Evolutionary conservation across 1,284 basidiomycete species (phyloP).

Genomic region (Ceratobasidium sp.): DNA sequence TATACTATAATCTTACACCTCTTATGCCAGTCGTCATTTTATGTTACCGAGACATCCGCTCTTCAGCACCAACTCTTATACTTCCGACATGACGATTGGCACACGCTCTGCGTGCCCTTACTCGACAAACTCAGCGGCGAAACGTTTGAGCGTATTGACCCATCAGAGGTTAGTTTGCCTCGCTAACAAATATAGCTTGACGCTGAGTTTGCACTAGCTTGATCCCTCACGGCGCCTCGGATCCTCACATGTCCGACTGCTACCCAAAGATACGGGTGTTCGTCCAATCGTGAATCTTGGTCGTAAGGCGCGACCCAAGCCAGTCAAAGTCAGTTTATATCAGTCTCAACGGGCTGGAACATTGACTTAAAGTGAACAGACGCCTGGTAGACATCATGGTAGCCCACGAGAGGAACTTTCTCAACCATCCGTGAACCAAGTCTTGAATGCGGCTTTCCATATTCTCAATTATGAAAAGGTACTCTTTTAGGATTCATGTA

Average conservation of each 20-base stretch:
- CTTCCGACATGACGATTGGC: constrained; percentile 96
- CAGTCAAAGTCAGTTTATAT: constrained; percentile 21
- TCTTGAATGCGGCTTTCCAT: constrained; percentile 83
- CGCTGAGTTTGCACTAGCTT: not conserved
- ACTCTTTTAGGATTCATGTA: constrained; percentile 27
- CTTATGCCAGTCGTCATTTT: constrained; percentile 82
- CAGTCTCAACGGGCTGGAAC: not conserved
- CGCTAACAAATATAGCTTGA: not conserved
- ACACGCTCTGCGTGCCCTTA: constrained; percentile 81
- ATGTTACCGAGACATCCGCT: constrained; percentile 90
- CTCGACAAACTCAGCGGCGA: constrained; percentile 72
- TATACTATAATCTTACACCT: not conserved
- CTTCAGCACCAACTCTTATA: constrained; percentile 90
- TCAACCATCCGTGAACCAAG: constrained; percentile 80
- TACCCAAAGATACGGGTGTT: constrained; percentile 95
- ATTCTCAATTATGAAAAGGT: constrained; percentile 90
- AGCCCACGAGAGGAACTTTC: constrained; percentile 25
- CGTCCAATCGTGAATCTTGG: constrained; percentile 94
- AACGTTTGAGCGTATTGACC: constrained; percentile 68
- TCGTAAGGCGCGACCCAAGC: constrained; percentile 58
- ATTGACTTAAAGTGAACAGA: not conserved
- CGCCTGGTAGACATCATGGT: not conserved
- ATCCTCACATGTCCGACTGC: constrained; percentile 82
- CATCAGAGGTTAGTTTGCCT: constrained; percentile 61
- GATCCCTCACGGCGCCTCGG: constrained; percentile 21